Evolutionary conservation across 108 stramenopile genomes (phyloP), one percentile per base, ranked within the genome.

Genomic region (Chaetoceros muelleri): DNA sequence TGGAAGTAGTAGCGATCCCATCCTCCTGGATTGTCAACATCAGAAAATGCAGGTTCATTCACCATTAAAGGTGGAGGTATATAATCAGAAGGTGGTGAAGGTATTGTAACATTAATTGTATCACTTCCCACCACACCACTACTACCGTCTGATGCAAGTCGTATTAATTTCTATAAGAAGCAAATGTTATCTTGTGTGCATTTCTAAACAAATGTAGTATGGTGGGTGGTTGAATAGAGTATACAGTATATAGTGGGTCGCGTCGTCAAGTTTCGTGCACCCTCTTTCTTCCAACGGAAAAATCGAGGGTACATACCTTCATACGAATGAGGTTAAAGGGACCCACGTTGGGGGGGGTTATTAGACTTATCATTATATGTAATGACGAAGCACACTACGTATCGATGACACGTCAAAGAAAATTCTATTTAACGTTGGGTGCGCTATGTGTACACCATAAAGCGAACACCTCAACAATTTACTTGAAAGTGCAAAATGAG

Each of bases 1-100:
- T 13, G 34, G 34, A 40, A 40, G 13, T 40, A 40, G 13, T 40
- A 40, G 5, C 13, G 8, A 13, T 40, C 34, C 49, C 49, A 51
- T 51, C 25, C 49, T 5, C 49, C 49, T 8, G 49, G 49, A 51
- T 51, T 51, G 16, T 51, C 49, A 17, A 58, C 17, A 20, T 40
- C 10, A 34, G 44, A 24, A 18, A 45, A 45, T 1, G 48, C 5
- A 40, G 46, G 44, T 46, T 58, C 58, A 13, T 40, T 13, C 13
- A 40, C 34, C 13, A 10, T 40, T 13, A 40, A 5, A 40, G 34
- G 34, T 40, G 34, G 34, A 40, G 34, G 34, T 10, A 40, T 40
- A 5, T 13, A 40, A 40, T 40, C 13, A 5, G 5, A 5, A 10
- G 5, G 8, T 40, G 8, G 34, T 13, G 5, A 10, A 10, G 34